Evolutionary conservation across 495 filamentous ascomycete species (phyloP), one percentile per base, ranked within the genome.

Genomic region (Aspergillus taichungensis): DNA sequence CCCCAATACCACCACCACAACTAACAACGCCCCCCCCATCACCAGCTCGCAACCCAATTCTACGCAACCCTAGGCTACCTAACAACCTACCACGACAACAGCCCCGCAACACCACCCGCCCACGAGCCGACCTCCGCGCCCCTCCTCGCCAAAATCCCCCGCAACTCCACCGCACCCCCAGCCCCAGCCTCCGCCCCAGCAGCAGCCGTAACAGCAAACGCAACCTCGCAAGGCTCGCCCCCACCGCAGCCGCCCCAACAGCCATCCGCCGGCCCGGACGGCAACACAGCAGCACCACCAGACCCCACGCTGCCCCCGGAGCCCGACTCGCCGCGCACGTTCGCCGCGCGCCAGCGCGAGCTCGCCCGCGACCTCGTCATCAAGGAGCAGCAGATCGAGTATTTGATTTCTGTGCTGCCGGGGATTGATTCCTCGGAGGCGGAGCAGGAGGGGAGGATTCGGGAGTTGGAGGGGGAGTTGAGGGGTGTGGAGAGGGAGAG

Each of bases 381-480:
- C 45, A 89, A 95, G 64, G 86, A 91, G 52, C 88, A 95, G 70
- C 89, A 95, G 75, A 92, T 97, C 53, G 92, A 98, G 67, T 72
- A 79, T 18, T 64, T 98, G 44, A 88, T 96, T 49, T 81, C 77
- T 3, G 74, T 75, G 11, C 67, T 98, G n/a, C 92, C 92, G 0
- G 92, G 92, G 0, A 78, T 95, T 37, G 86, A 86, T 12, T 83
- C 82, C 35, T 91, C 84, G 47, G 84, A 94, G 71, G 75, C 76
- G 47, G 84, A 89, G 60, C 92, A 98, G 68, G 75, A 85, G 56
- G 64, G 70, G 43, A 73, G 76, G 52, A 87, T 98, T 47, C 69
- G 71, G 50, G 83, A 81, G 52, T 60, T 96, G 54, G 87, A 95
- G 57, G 71, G 72, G 52, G 82, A 91, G 56, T 69, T 95, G 51